Percentiles rank a stretch among this genome's conserved stretches.
Conservation (phyloP, 73 alveolate genomes). For the Symbiodinium pilosum region DNA sequence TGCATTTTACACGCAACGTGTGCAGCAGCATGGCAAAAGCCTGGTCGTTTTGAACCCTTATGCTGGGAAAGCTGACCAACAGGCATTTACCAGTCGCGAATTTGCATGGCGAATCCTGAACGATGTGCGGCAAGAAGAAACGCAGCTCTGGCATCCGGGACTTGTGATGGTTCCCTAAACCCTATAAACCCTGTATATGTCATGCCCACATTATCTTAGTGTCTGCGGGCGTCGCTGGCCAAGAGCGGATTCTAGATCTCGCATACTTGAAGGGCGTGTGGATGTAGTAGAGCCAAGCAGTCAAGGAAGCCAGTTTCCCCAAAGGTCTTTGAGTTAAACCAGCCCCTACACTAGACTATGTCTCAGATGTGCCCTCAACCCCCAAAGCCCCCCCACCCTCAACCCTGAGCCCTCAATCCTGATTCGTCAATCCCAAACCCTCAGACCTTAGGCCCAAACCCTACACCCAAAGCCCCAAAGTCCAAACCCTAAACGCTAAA, state of each 20-base stretch:
- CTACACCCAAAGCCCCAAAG: too few species aligned
- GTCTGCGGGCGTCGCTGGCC: background rate
- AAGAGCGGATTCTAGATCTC: background rate
- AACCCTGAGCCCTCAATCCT: too few species aligned
- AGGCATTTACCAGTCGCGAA: background rate
- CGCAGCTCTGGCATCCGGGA: background rate
- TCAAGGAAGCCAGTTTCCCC: background rate
- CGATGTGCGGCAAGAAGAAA: background rate
- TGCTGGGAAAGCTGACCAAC: background rate
- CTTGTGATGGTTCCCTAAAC: background rate
- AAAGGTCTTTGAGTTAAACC: too few species aligned
- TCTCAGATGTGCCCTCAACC: too few species aligned
- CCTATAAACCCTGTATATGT: background rate
- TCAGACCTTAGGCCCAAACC: too few species aligned
- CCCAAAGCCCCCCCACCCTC: too few species aligned
- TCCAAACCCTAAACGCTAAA: too few species aligned
- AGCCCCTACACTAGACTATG: too few species aligned
- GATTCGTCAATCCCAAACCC: too few species aligned
- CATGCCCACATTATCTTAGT: background rate
- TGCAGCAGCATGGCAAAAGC: background rate
- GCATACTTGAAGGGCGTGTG: background rate
- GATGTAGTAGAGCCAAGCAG: background rate
- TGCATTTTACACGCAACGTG: background rate
- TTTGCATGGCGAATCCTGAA: background rate
- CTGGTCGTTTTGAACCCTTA: background rate